These are phyloP conservation scores for Lasiodiplodia sp. DNA, from an alignment of 2,329 filamentous ascomycete species.

Conservation along the genomic window DNA sequence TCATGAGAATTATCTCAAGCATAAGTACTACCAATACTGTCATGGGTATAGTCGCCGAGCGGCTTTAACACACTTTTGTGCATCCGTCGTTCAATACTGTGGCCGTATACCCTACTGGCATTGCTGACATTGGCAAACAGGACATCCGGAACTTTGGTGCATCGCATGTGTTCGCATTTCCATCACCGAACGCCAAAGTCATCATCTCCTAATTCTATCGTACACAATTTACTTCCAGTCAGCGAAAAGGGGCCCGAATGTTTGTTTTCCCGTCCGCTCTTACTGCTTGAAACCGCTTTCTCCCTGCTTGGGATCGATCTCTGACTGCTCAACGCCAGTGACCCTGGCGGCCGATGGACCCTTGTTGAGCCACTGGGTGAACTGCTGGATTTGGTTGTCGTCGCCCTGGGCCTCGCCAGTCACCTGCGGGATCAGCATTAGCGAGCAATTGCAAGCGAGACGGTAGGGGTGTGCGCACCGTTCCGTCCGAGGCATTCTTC, in stretches of 20 bases:
- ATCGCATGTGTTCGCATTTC: neutral
- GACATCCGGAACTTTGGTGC: neutral
- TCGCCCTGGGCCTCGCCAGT: constrained; percentile 87
- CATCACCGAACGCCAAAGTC: neutral
- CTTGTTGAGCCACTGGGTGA: constrained; percentile 76
- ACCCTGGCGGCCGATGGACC: constrained; percentile 79
- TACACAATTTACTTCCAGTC: constrained; percentile 3
- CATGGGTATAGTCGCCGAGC: too few species aligned
- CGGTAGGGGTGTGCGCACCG: constrained; percentile 38
- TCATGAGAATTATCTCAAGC: too few species aligned
- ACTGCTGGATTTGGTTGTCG: constrained; percentile 68
- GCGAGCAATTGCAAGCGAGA: constrained; percentile 10
- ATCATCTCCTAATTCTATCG: constrained; percentile 21
- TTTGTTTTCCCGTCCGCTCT: constrained; percentile 5
- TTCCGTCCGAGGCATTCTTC: constrained; percentile 55
- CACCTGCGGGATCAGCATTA: constrained; percentile 66
- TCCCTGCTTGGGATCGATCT: constrained; percentile 69
- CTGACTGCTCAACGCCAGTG: constrained; percentile 73
- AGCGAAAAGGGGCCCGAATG: neutral
- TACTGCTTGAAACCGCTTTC: constrained; percentile 67
- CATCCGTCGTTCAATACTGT: too few species aligned
- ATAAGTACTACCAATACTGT: too few species aligned
- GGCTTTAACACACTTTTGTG: too few species aligned
- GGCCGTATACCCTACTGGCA: too few species aligned
- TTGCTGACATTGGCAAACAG: too few species aligned